phyloP scores from a whole-genome alignment of 73 alveolate species.

The Paramecium caudatum region DNA sequence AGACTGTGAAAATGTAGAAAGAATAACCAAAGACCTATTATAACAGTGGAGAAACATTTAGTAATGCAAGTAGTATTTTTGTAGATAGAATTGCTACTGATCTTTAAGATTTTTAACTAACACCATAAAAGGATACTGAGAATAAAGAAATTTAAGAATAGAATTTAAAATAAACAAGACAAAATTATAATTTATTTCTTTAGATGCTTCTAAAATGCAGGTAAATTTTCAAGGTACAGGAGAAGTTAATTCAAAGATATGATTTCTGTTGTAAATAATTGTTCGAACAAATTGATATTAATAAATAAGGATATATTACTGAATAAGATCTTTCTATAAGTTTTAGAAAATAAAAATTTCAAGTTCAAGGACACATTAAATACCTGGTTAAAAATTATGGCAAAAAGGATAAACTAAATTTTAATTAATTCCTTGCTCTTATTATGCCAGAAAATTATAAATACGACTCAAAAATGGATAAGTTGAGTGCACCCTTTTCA shows the following conservation, averaged over 20 bases:
- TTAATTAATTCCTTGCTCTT: background rate
- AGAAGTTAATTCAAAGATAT: background rate
- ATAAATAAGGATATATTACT: background rate
- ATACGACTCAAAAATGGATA: background rate
- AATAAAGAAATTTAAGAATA: background rate
- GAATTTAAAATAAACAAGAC: background rate
- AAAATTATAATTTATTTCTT: background rate
- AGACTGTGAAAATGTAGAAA: background rate
- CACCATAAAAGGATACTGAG: conserved; percentile 24
- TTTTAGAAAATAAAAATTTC: background rate
- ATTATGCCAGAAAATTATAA: background rate
- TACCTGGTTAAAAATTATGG: background rate
- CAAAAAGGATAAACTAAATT: background rate
- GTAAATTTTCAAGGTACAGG: background rate
- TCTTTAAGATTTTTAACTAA: background rate
- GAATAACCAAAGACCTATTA: background rate
- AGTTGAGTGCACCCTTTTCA: background rate
- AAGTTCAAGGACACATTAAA: background rate
- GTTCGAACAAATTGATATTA: background rate
- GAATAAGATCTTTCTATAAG: conserved; percentile 20
- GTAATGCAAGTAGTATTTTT: conserved; percentile 27
- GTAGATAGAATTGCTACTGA: background rate
- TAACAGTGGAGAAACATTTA: conserved; percentile 7
- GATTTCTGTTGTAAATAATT: background rate
- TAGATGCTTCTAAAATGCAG: background rate